A percentile compares a stretch with the other conserved stretches of the same genome.
Evolutionary conservation across 352 stramenopile genomes (phyloP).

Genomic region (Hyphochytrium catenoides): DNA sequence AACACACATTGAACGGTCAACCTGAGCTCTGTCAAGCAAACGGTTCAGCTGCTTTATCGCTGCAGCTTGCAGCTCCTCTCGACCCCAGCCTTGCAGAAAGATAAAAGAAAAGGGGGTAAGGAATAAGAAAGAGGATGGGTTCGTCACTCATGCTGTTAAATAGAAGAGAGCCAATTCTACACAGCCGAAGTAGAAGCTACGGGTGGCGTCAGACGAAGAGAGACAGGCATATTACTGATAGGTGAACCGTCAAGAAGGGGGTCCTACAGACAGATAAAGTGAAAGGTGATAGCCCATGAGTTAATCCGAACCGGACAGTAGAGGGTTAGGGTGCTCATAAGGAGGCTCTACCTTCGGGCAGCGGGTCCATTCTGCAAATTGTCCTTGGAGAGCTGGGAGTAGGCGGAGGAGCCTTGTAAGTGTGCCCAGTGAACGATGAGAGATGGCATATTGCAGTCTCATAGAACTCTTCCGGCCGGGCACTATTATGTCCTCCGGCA

Average conservation of each 20-base stretch:
- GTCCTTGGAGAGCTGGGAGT: neutral
- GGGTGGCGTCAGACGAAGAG: neutral
- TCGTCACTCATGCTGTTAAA: constrained; percentile 11
- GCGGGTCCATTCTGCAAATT: constrained; percentile 16
- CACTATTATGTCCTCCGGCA: constrained; percentile 42
- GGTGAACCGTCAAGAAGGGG: neutral
- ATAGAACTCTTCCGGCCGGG: constrained; percentile 42
- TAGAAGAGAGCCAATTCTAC: neutral
- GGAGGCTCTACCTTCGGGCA: constrained; percentile 10
- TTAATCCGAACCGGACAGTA: constrained; percentile 1
- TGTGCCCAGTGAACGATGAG: constrained; percentile 44
- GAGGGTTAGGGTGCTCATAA: neutral
- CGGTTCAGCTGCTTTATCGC: constrained; percentile 47
- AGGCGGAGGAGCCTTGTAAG: constrained; percentile 21
- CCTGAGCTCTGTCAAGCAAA: constrained; percentile 31
- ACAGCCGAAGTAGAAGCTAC: neutral
- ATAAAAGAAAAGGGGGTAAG: constrained; percentile 15
- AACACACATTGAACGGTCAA: constrained; percentile 34
- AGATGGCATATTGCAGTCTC: constrained; percentile 45
- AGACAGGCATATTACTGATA: neutral
- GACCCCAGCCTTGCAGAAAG: no score
- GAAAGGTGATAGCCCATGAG: neutral
- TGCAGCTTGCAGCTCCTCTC: constrained; percentile 39
- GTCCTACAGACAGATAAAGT: neutral
- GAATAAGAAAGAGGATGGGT: constrained; percentile 21